These are phyloP conservation scores for Biscogniauxia mediterranea DNA, from an alignment of 2,329 filamentous ascomycete species.

Conservation along the genomic window DNA sequence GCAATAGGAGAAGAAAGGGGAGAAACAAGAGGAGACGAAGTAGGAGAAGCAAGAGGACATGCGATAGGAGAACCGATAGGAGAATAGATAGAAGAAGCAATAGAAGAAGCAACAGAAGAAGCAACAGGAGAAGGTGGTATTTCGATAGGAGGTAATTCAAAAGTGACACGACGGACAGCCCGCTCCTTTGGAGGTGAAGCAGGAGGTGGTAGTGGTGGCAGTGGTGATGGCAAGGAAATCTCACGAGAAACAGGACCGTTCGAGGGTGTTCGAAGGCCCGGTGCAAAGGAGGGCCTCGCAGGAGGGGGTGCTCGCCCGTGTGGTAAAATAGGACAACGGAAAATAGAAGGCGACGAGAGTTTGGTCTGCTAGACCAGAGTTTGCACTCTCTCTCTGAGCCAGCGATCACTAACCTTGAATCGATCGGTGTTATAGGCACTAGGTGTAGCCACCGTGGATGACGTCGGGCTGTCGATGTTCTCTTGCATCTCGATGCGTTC, in stretches of 20 bases:
- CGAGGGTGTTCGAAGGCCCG: neutral
- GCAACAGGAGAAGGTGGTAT: neutral
- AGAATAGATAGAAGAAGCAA: no score
- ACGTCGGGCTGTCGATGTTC: conserved; percentile 31
- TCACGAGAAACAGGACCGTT: neutral
- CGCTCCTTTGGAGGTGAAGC: no score
- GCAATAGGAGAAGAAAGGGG: no score
- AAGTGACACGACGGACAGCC: neutral
- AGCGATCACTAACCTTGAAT: conserved; percentile 12
- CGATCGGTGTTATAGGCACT: conserved; percentile 7
- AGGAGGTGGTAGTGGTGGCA: no score
- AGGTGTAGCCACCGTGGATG: conserved; percentile 12
- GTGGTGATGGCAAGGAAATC: neutral
- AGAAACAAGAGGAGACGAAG: no score
- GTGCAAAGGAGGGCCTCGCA: neutral
- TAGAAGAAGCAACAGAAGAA: no score
- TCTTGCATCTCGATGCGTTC: conserved; percentile 41
- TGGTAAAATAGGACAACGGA: neutral
- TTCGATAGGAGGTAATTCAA: neutral
- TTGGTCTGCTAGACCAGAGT: neutral
- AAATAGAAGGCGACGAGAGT: neutral
- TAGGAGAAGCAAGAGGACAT: no score
- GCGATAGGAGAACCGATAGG: no score
- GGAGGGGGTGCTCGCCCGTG: neutral
- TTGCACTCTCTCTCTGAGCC: neutral